Conservation (phyloP, 176 grass and related monocot species). For the Puya raimondii region DNA sequence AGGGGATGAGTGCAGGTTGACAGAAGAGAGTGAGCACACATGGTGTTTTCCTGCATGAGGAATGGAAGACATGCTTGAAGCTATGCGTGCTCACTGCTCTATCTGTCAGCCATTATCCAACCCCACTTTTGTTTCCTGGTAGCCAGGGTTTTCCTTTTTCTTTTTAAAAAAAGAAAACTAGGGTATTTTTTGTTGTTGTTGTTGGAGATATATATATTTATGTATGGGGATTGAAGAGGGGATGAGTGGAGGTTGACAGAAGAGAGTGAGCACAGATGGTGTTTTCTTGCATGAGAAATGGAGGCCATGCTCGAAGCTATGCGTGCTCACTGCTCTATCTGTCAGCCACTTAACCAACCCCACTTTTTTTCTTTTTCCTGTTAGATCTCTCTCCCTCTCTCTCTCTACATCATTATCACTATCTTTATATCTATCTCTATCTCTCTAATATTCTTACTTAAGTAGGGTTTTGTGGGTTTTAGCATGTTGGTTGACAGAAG, state of each 20-base stretch:
- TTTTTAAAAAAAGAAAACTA: no score
- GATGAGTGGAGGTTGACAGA: constrained; percentile 33
- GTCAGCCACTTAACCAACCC: constrained; percentile 34
- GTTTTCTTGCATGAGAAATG: constrained; percentile 48
- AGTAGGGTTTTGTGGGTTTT: no score
- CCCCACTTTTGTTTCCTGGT: constrained; percentile 7
- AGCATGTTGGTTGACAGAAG: constrained; percentile 29
- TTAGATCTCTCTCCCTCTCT: not conserved
- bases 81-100: constrained; percentile 69
- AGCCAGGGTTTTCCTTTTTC: not conserved
- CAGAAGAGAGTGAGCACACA: constrained; percentile 79
- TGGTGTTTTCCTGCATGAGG: constrained; percentile 66
- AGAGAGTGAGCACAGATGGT: constrained; percentile 80
- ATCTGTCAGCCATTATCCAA: constrained; percentile 41
- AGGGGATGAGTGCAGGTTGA: constrained; percentile 18
- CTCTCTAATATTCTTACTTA: no score
- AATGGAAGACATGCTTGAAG: constrained; percentile 45
- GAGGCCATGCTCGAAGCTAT: constrained; percentile 65
- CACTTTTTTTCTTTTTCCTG: constrained; percentile 1
- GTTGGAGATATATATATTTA: not conserved
- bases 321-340: constrained; percentile 61
- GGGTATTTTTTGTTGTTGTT: no score
- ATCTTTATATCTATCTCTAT: not conserved
- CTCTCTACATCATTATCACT: not conserved
- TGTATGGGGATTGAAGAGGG: not conserved